Percentiles rank a stretch among this genome's conserved stretches.
These are phyloP conservation scores for Fusarium circinatum DNA, from an alignment of 2,329 filamentous ascomycete genomes.

Conservation along the genomic window DNA sequence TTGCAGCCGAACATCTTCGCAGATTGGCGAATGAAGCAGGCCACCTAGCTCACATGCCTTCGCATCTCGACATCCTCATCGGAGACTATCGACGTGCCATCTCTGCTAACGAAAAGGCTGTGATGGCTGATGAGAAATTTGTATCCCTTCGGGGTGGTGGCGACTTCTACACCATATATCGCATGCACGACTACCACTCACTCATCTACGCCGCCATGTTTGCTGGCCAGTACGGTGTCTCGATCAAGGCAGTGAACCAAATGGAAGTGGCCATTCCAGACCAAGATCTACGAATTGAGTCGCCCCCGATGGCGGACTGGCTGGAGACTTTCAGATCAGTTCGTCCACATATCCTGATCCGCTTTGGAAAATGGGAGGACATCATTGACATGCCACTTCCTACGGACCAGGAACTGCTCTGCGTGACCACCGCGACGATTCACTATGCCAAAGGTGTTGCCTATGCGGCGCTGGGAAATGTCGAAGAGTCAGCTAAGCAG, in stretches of 20 bases:
- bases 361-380: conserved; percentile 77
- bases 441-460: conserved; percentile 77
- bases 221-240: conserved; percentile 69
- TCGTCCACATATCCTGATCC: conserved; percentile 73
- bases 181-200: conserved; percentile 77
- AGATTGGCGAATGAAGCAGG: conserved; percentile 73
- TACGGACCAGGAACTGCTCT: conserved; percentile 67
- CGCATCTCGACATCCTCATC: conserved; percentile 76
- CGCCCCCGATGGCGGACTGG: conserved; percentile 80
- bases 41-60: conserved; percentile 78
- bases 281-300: conserved; percentile 54
- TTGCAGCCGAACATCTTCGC: conserved; percentile 69
- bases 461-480: conserved; percentile 64
- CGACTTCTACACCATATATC: conserved; percentile 80
- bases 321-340: conserved; percentile 74
- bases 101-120: conserved; percentile 67
- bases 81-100: conserved; percentile 76
- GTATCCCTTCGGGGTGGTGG: conserved; percentile 64
- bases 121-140: conserved; percentile 73
- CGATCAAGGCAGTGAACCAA: conserved; percentile 65
- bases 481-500: conserved; percentile 62
- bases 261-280: conserved; percentile 71
- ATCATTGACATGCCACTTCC: conserved; percentile 67
- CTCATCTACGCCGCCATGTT: conserved; percentile 82
- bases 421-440: conserved; percentile 72